These are phyloP conservation scores for Ogataea neopini DNA, from an alignment of 805 yeast genomes.

Conservation along the genomic window DNA sequence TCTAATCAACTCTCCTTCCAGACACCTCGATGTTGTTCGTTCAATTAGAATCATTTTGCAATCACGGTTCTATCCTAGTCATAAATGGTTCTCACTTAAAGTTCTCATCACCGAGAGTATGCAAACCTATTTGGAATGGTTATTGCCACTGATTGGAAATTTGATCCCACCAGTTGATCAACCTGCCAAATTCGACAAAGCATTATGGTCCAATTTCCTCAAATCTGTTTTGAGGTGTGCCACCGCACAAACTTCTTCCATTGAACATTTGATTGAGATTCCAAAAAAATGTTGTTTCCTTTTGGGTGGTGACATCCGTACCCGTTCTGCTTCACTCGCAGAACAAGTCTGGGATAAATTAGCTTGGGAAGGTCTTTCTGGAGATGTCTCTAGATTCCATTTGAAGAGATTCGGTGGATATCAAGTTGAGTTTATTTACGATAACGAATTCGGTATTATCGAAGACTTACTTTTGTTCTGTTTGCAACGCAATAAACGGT, in stretches of 20 bases:
- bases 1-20: constrained; percentile 8
- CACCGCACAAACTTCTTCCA: constrained; percentile 65
- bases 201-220: constrained; percentile 69
- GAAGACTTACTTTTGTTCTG: constrained; percentile 66
- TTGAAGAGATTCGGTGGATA: constrained; percentile 64
- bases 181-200: constrained; percentile 55
- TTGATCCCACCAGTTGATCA: constrained; percentile 53
- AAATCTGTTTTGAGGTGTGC: constrained; percentile 58
- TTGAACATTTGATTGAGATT: constrained; percentile 68
- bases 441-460: constrained; percentile 57
- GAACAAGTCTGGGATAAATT: constrained; percentile 71
- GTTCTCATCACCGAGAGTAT: constrained; percentile 58
- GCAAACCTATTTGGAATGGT: constrained; percentile 52
- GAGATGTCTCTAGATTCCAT: constrained; percentile 58
- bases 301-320: constrained; percentile 64
- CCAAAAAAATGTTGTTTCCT: constrained; percentile 70
- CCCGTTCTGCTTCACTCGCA: constrained; percentile 55
- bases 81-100: constrained; percentile 72
- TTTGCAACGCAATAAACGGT: constrained; percentile 61
- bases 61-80: constrained; percentile 62
- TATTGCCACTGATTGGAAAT: constrained; percentile 49
- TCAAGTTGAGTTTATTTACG: constrained; percentile 62
- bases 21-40: constrained; percentile 23
- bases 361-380: constrained; percentile 61
- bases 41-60: constrained; percentile 50